Evolutionary conservation across 139 green algal genomes (phyloP), one percentile per base, ranked within the genome.

Genomic region (Volvox reticuliferus): DNA sequence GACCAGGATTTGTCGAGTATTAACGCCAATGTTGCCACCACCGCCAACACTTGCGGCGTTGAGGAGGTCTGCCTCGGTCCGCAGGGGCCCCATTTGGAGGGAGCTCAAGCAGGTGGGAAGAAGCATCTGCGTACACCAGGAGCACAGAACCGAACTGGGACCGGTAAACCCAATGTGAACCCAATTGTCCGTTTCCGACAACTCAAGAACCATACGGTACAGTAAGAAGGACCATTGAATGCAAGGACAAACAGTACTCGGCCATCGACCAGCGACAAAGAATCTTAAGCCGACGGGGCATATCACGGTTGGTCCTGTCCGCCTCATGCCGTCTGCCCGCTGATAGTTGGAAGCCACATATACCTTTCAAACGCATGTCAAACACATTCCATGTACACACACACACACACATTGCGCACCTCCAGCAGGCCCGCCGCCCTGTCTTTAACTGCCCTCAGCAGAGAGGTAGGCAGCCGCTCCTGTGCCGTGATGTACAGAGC

Each of bases 391-490:
- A 75, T 14, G 22, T 75, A 32, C 12, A 14, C 12, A 75, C 14
- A n/a, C 19, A 37, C 24, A n/a, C 14, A n/a, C 19, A 37, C 24
- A n/a, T 32, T 19, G 16, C 76, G 33, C 78, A 84, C 78, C 78
- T 84, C 78, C 17, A 84, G 13, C 37, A 84, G 37, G 37, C 36
- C 37, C 78, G 20, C 28, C 21, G 78, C 78, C 37, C 78, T 30
- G 36, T 84, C 78, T 35, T 84, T 84, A 35, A 84, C 36, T 2
- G 78, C 78, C 22, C 78, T 37, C 37, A 84, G 78, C 78, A 84
- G 35, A 6, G 78, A 84, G 17, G 78, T 68, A 17, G 78, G 78
- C 36, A 84, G 37, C 36, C 78, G 78, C 37, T 84, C 78, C 36
- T 67, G 36, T 0, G 78, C 78, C 16, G 36, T 84, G 37, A 84